Evolutionary conservation across 495 filamentous ascomycete species (phyloP), one percentile per base, ranked within the genome.

Genomic region (Cercophora sp.): DNA sequence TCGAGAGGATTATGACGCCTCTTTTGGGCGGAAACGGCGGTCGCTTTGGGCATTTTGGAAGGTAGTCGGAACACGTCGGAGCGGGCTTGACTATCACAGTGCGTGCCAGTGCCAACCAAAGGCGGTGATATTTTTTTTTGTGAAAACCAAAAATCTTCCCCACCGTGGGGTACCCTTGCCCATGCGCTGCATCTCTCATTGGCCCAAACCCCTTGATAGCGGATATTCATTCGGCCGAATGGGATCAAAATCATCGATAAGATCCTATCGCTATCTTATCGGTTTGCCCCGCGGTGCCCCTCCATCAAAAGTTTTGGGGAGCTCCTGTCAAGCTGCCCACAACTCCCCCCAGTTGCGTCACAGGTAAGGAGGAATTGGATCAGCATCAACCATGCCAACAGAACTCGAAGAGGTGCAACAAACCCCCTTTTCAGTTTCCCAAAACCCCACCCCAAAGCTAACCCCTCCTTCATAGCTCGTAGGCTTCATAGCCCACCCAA

Each of bases 401-500:
- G 86, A 91, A 75, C 68, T 91, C 32, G 88, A 93, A 69, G 89
- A 93, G 70, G 89, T 92, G 52, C n/a, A n/a, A n/a, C n/a, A n/a
- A n/a, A n/a, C n/a, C n/a, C n/a, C n/a, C n/a, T n/a, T n/a, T n/a
- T n/a, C n/a, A n/a, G n/a, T n/a, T n/a, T n/a, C n/a, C n/a, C n/a
- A n/a, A n/a, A n/a, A n/a, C n/a, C n/a, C n/a, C n/a, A n/a, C n/a
- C n/a, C n/a, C n/a, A n/a, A n/a, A 41, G 50, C 59, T 59, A 47
- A 59, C 59, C 18, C 19, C 20, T 43, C 23, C 60, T 5, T 11
- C 29, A 39, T 58, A 95, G 91, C 81, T 96, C 39, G 91, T 94
- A 52, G 89, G 89, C 58, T 95, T 96, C 62, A 86, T 96, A 26
- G 86, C 88, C 63, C 85, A 94, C 73, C 88, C 86, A 39, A 96